A percentile compares a stretch with the other conserved stretches of the same genome.
These are phyloP conservation scores for Licmophora abbreviata DNA, from an alignment of 108 stramenopile genomes.

Conservation along the genomic window DNA sequence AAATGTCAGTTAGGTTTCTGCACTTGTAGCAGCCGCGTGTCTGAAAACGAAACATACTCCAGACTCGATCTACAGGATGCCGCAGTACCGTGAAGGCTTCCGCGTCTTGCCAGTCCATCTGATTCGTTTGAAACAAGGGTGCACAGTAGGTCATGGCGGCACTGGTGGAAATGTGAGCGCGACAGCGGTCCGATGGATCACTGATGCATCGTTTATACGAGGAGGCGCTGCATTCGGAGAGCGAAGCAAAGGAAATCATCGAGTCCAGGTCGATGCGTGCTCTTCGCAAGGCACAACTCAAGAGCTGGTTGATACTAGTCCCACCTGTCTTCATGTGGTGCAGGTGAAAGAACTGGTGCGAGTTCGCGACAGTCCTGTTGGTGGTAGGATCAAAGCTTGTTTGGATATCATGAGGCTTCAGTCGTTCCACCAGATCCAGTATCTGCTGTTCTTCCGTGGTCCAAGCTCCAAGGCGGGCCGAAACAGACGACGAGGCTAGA, in stretches of 20 bases:
- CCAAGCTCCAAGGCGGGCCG: too few species aligned
- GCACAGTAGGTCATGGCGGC: constrained; percentile 43
- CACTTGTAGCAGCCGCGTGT: constrained; percentile 60
- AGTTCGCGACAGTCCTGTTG: too few species aligned
- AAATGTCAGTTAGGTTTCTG: constrained; percentile 46
- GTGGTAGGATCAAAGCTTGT: too few species aligned
- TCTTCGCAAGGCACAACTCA: constrained; percentile 47
- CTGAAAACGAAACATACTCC: constrained; percentile 74
- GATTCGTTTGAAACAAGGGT: constrained; percentile 11
- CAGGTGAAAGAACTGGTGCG: constrained; percentile 72
- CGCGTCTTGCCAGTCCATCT: constrained; percentile 3
- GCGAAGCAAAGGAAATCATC: constrained; percentile 13
- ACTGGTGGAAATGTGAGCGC: neutral
- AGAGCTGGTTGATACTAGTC: constrained; percentile 41
- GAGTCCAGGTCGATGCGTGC: neutral
- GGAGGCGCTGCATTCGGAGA: constrained; percentile 32
- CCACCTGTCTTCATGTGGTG: constrained; percentile 85
- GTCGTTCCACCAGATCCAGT: too few species aligned
- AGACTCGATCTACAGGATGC: constrained; percentile 73
- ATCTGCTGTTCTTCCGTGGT: too few species aligned
- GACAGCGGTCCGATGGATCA: neutral
- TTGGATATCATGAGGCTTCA: too few species aligned
- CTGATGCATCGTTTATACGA: constrained; percentile 9
- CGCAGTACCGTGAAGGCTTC: constrained; percentile 62
- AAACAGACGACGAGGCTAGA: too few species aligned